Conservation (phyloP, 163 green algal species). For the Volvox carteri region DNA sequence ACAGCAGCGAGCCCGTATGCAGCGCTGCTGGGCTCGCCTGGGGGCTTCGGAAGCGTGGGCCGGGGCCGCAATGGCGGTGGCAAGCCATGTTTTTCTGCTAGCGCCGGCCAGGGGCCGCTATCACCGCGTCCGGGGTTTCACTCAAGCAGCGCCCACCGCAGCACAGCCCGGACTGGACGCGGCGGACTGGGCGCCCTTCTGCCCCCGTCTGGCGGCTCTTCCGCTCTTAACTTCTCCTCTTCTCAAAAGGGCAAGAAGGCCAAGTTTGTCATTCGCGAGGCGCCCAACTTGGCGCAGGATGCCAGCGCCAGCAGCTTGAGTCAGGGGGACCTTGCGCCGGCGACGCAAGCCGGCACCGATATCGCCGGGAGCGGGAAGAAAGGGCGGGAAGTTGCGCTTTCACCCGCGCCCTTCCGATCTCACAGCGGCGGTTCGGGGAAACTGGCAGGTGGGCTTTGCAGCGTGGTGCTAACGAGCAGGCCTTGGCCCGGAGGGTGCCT, state of each 20-base stretch:
- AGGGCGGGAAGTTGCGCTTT: no score
- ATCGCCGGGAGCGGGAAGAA: no score
- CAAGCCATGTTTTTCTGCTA: not conserved
- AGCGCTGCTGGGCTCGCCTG: not conserved
- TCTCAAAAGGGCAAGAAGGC: constrained; percentile 34
- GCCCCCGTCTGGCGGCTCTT: not conserved
- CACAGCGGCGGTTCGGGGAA: no score
- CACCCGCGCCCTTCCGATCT: no score
- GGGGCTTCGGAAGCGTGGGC: not conserved
- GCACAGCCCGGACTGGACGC: not conserved
- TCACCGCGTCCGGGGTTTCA: not conserved
- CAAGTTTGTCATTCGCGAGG: constrained; percentile 32
- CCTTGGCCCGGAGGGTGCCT: no score
- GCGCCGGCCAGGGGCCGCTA: not conserved
- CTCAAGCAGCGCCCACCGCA: not conserved
- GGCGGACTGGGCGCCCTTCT: not conserved
- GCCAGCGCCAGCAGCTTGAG: no score
- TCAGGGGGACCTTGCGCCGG: no score
- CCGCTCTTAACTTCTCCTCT: no score
- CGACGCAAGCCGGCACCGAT: not conserved
- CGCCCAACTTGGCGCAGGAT: not conserved
- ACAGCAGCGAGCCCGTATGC: not conserved
- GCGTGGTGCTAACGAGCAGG: no score
- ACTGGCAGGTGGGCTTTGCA: no score
- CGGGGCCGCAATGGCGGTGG: not conserved